Conservation (phyloP, 208 protist genomes). For the Strigomonas culicis region DNA sequence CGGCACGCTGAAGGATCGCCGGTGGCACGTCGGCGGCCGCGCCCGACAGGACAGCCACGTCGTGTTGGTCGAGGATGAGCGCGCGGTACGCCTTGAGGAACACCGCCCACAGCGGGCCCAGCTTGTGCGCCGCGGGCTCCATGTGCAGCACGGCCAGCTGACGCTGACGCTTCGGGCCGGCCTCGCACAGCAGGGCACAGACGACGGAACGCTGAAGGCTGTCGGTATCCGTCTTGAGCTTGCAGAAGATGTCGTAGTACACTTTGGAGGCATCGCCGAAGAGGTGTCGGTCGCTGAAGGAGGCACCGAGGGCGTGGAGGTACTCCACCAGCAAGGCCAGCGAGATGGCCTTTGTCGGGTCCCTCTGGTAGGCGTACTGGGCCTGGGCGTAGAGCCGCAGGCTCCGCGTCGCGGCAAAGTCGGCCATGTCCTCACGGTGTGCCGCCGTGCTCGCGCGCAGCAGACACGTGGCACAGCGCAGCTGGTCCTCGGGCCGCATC, state of each 20-base stretch:
- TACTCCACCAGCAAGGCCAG: constrained; percentile 42
- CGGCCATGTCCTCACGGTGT: constrained; percentile 58
- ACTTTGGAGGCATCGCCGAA: constrained; percentile 86
- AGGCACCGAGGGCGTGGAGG: constrained; percentile 62
- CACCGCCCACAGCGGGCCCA: constrained; percentile 61
- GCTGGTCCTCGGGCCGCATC: constrained; percentile 28
- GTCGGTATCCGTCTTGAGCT: constrained; percentile 21
- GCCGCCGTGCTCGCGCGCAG: constrained; percentile 51
- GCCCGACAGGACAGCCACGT: constrained; percentile 29
- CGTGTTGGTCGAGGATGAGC: constrained; percentile 29
- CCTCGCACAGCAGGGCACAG: constrained; percentile 87
- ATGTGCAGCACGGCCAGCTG: constrained; percentile 79
- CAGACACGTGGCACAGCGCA: constrained; percentile 66
- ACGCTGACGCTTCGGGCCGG: constrained; percentile 80
- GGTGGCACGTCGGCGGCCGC: constrained; percentile 13
- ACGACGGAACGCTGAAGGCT: constrained; percentile 61
- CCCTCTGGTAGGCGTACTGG: background rate
- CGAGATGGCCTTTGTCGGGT: background rate
- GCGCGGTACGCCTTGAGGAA: constrained; percentile 68
- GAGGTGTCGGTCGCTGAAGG: constrained; percentile 38
- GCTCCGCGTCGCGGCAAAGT: background rate
- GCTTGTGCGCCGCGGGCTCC: constrained; percentile 57
- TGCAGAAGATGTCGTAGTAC: constrained; percentile 70
- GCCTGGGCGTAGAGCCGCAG: background rate
- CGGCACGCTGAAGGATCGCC: constrained; percentile 20